Conservation (phyloP, 371 early-diverging fungal genomes). For the Choanephora cucurbitarum region DNA sequence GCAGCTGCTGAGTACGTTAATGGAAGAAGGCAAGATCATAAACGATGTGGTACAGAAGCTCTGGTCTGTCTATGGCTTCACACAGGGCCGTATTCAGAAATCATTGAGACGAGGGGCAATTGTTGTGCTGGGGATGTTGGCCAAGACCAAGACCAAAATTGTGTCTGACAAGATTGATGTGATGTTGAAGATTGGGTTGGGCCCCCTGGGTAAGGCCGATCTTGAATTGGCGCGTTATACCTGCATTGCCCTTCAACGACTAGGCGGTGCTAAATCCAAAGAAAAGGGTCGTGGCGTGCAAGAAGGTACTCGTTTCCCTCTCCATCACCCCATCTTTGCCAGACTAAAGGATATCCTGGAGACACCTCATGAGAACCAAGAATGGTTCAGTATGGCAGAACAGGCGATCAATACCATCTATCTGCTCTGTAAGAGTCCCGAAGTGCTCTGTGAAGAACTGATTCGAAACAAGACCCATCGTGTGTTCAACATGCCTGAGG, state of each 20-base stretch:
- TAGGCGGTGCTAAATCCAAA: constrained; percentile 55
- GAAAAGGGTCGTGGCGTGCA: constrained; percentile 57
- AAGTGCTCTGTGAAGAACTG: constrained; percentile 73
- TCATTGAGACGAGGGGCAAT: constrained; percentile 88
- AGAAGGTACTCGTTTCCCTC: constrained; percentile 71
- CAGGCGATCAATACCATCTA: constrained; percentile 93
- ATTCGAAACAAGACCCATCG: constrained; percentile 63
- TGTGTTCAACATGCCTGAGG: constrained; percentile 46
- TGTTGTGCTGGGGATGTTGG: constrained; percentile 90
- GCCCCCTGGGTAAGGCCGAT: constrained; percentile 76
- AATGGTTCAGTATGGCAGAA: constrained; percentile 90
- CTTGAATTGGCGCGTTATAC: constrained; percentile 83
- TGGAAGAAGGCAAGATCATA: constrained; percentile 62
- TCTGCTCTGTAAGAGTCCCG: constrained; percentile 86
- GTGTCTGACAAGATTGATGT: constrained; percentile 82
- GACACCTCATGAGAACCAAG: constrained; percentile 54
- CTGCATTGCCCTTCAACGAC: constrained; percentile 86
- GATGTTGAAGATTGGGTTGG: constrained; percentile 83
- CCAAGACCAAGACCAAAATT: constrained; percentile 76
- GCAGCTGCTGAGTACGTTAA: constrained; percentile 78
- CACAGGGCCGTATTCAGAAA: constrained; percentile 64
- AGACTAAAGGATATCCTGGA: constrained; percentile 67
- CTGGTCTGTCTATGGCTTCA: constrained; percentile 85
- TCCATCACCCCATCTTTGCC: constrained; percentile 73
- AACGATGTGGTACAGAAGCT: constrained; percentile 76